Evolutionary conservation across 192 early-diverging fungal genomes (phyloP).

Genomic region (Linnemannia schmuckeri): DNA sequence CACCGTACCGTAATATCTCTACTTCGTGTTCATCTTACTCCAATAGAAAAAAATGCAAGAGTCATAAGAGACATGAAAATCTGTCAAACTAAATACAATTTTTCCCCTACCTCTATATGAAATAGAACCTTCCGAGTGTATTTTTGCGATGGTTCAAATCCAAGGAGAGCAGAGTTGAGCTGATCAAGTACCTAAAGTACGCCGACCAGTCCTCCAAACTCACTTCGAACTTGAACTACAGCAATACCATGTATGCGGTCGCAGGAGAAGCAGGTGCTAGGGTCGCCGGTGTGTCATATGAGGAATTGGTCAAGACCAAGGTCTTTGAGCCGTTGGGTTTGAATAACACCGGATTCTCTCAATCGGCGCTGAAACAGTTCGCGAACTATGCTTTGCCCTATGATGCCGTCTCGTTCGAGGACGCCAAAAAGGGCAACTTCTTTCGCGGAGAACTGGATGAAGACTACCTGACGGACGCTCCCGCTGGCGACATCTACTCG

Average conservation of each 20-base stretch:
- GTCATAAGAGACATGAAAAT: too few species aligned
- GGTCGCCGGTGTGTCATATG: constrained; percentile 14
- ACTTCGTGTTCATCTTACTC: background rate
- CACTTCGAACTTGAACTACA: background rate
- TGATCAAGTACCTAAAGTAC: background rate
- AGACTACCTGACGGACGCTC: background rate
- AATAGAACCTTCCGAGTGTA: too few species aligned
- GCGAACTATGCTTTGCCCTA: constrained; percentile 7
- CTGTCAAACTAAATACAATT: too few species aligned
- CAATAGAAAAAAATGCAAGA: too few species aligned
- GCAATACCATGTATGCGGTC: constrained; percentile 21
- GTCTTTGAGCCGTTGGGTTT: constrained; percentile 9
- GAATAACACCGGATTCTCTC: constrained; percentile 8
- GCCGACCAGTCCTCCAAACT: background rate
- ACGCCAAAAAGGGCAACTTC: constrained; percentile 12
- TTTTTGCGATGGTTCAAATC: too few species aligned
- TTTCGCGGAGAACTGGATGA: background rate
- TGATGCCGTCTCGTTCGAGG: constrained; percentile 1
- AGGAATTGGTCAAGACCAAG: constrained; percentile 5
- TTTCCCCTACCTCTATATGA: too few species aligned
- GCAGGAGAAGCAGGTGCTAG: constrained; percentile 24
- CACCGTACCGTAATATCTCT: constrained; percentile 13
- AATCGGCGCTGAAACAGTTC: background rate
- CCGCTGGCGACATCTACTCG: constrained; percentile 24
- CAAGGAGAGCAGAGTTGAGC: background rate